phyloP scores from a whole-genome alignment of 176 grass and related monocot genomes.

The Metroxylon sagu region DNA sequence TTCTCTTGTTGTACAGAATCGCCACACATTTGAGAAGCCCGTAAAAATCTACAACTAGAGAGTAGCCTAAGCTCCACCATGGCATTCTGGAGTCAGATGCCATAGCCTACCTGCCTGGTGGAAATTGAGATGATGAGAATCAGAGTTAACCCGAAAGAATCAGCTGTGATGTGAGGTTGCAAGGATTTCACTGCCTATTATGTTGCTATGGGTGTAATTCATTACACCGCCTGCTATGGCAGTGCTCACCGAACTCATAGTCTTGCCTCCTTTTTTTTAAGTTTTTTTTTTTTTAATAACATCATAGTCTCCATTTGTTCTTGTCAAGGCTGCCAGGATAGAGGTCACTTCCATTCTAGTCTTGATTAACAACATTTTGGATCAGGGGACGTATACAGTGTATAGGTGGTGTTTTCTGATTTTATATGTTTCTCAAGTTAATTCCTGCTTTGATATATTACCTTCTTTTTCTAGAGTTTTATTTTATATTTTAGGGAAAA shows the following conservation, averaged over 20 bases:
- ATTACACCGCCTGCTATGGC: no score
- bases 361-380: not conserved
- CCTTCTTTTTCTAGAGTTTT: no score
- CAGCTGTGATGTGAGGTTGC: no score
- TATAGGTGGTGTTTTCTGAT: not conserved
- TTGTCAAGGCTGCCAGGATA: not conserved
- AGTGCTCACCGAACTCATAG: no score
- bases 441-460: no score
- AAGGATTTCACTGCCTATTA: no score
- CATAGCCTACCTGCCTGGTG: not conserved
- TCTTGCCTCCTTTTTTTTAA: not conserved
- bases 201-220: no score
- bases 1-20: constrained; percentile 28
- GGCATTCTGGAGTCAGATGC: not conserved
- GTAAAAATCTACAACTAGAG: constrained; percentile 70
- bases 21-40: constrained; percentile 63
- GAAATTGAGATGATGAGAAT: not conserved
- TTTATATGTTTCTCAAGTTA: no score
- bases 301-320: not conserved
- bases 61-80: not conserved
- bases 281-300: not conserved
- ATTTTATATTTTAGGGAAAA: no score
- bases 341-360: not conserved
- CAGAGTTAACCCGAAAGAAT: not conserved
- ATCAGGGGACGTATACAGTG: constrained; percentile 3